These are phyloP conservation scores for Picea abies DNA, from an alignment of 83 land plant species.

Conservation along the genomic window DNA sequence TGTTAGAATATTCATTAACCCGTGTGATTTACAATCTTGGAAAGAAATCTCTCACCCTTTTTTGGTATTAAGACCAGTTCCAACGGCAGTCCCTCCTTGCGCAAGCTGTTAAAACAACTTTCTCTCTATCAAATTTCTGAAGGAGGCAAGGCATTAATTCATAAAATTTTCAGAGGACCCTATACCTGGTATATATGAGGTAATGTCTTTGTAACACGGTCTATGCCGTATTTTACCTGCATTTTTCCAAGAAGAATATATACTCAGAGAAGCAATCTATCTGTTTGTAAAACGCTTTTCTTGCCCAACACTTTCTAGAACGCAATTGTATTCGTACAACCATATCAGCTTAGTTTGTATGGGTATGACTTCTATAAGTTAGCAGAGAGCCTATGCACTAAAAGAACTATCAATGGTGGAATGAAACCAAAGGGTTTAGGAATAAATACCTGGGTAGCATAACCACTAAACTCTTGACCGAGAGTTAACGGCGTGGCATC, in stretches of 20 bases:
- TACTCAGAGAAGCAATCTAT: not conserved
- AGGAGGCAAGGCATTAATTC: not conserved
- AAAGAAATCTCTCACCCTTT: slow-evolving; percentile 67
- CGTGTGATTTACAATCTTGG: not conserved
- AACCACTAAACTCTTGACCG: slow-evolving; percentile 97
- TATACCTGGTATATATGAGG: slow-evolving; percentile 92
- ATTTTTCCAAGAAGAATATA: not conserved
- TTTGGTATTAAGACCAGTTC: slow-evolving; percentile 96
- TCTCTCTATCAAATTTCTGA: not conserved
- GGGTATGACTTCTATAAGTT: not conserved
- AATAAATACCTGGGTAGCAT: slow-evolving; percentile 75
- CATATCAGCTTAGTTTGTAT: not conserved
- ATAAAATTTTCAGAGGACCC: not conserved
- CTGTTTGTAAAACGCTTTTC: not conserved
- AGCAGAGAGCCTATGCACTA: not conserved
- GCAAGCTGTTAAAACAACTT: slow-evolving; percentile 76
- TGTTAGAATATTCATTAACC: not conserved
- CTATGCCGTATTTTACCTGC: slow-evolving; percentile 94
- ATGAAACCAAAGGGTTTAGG: slow-evolving; percentile 4
- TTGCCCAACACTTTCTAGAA: not conserved
- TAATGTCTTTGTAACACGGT: slow-evolving; percentile 71
- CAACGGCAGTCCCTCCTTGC: slow-evolving; percentile 99
- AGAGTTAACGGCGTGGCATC: slow-evolving; percentile 98
- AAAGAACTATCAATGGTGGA: not conserved
- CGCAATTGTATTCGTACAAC: not conserved